phyloP scores from a whole-genome alignment of 192 early-diverging fungal species.

The Gryganskiella cystojenkinii region DNA sequence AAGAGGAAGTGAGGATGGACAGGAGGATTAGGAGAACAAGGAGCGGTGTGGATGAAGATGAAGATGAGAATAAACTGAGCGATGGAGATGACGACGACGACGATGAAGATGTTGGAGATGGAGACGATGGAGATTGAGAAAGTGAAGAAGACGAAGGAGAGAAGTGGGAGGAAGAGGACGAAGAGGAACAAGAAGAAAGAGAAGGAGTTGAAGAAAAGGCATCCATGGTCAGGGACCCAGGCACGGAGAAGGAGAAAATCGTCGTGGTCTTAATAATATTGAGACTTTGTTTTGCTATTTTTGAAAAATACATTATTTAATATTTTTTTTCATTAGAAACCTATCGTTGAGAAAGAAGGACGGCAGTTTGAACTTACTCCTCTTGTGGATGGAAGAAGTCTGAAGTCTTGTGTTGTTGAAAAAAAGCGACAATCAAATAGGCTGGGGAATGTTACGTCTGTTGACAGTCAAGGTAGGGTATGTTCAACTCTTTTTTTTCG shows the following conservation, averaged over 20 bases:
- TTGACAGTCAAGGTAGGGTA: no score
- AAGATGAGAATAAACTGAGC: not conserved
- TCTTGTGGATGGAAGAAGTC: no score
- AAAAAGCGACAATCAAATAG: no score
- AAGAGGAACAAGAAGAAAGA: not conserved
- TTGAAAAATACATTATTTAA: no score
- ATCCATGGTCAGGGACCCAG: slow-evolving; percentile 10
- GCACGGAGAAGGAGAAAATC: slow-evolving; percentile 1
- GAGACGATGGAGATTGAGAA: slow-evolving; percentile 4
- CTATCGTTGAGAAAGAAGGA: no score
- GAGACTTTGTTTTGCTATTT: no score
- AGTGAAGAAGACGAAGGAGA: not conserved
- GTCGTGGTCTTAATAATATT: no score
- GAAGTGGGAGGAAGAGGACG: slow-evolving; percentile 1
- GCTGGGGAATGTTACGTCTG: no score
- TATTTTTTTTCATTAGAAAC: no score
- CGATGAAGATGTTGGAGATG: slow-evolving; percentile 1
- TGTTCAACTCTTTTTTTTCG: no score
- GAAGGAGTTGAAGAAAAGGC: slow-evolving; percentile 6
- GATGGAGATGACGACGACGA: not conserved
- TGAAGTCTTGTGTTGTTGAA: no score
- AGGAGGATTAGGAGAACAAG: not conserved
- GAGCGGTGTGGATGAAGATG: not conserved
- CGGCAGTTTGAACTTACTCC: no score
- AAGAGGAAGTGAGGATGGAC: not conserved